A percentile compares a stretch with the other conserved stretches of the same genome.
Conservation (phyloP, 257 asterid species). For the Nicotiana tomentosiformis region DNA sequence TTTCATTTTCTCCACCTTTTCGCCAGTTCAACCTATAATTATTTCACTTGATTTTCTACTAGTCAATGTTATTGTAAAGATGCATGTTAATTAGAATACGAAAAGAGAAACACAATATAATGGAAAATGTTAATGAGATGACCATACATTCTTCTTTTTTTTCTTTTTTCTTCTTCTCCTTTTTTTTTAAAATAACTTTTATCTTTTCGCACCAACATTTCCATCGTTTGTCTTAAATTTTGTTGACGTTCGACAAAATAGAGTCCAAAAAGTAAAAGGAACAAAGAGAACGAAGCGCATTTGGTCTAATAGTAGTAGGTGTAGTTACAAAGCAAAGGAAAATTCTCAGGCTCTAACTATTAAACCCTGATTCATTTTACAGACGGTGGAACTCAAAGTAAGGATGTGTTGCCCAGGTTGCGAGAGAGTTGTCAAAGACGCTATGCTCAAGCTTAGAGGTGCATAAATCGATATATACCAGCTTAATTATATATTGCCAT, state of each 20-base stretch:
- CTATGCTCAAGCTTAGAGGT: slow-evolving; percentile 76
- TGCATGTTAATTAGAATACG: neutral
- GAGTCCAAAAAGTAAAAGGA: neutral
- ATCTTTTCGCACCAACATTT: neutral
- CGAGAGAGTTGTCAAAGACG: slow-evolving; percentile 79
- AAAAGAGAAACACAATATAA: neutral
- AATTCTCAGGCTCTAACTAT: neutral
- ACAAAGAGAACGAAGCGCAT: neutral
- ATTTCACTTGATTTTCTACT: neutral
- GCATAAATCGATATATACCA: neutral
- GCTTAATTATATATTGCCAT: neutral
- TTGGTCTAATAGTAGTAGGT: neutral
- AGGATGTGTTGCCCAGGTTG: slow-evolving; percentile 97
- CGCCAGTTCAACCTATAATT: neutral
- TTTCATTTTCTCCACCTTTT: neutral
- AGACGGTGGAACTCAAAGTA: slow-evolving; percentile 92
- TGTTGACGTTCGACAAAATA: neutral
- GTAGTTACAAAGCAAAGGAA: slow-evolving; percentile 9
- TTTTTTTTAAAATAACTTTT: too few relatives aligned
- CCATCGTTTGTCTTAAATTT: neutral
- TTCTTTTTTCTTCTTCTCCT: too few relatives aligned
- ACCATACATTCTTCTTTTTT: neutral
- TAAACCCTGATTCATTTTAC: slow-evolving; percentile 6
- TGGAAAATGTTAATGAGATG: neutral
- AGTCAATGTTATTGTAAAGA: neutral